Evolutionary conservation across 441 rosid genomes (phyloP), one percentile per base, ranked within the genome.

Genomic region (Mallotus japonicus): DNA sequence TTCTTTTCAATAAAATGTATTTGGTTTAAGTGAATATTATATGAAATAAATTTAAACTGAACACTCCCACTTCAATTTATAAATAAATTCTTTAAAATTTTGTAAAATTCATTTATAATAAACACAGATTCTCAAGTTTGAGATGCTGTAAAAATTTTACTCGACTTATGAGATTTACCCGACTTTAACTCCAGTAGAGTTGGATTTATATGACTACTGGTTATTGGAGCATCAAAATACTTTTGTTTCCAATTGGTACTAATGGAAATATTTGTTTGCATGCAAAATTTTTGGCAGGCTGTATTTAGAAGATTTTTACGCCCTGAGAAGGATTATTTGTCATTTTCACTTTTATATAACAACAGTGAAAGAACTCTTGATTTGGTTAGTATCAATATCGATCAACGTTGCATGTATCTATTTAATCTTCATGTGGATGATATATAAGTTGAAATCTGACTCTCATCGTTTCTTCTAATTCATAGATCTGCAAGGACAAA

Each of bases 401-500:
- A 28, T 28, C 32, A 20, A 40, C 9, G 15, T 44, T 42, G 8
- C 76, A 2, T 12, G 51, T 44, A 11, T 22, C 56, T 10, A 1
- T 20, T 32, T 71, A 24, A 17, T 42, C 24, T 68, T 32, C n/a
- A 24, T 49, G 50, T 50, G 57, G 61, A 51, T 57, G 57, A 4
- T 37, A 6, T 37, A 70, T 50, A 73, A 63, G 24, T 62, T 77
- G 51, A 65, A 51, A 57, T 82, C 51, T 58, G 67, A 78, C 76
- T 68, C 51, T 19, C 32, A 42, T 63, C 64, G 24, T 78, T 68
- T 71, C 57, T 65, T 61, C 61, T 19, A 40, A 34, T 69, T 73
- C 16, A 56, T 68, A 93, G 97, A 92, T 94, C 75, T 94, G 97
- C 90, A 94, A 94, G 79, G 97, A 94, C 76, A 89, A 89, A 80